phyloP scores from a whole-genome alignment of 1,284 basidiomycete genomes.

The Schizopora paradoxa region DNA sequence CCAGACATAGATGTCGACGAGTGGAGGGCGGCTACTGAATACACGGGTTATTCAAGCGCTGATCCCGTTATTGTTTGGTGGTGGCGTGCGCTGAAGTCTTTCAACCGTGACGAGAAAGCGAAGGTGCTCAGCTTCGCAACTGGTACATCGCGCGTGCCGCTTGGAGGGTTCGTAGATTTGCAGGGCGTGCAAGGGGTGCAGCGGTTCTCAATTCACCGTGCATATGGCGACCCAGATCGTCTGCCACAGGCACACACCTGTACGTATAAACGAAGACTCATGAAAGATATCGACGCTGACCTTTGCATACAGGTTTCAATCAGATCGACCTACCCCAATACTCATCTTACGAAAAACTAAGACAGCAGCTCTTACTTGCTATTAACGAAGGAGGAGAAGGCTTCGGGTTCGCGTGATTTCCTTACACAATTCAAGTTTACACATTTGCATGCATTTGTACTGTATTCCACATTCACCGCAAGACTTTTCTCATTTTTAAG shows the following conservation, averaged over 20 bases:
- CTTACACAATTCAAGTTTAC: too few species aligned
- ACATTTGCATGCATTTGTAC: too few species aligned
- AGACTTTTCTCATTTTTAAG: too few species aligned
- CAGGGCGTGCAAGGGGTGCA: slow-evolving; percentile 95
- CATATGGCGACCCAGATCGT: slow-evolving; percentile 80
- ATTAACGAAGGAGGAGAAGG: slow-evolving; percentile 93
- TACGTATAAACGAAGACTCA: slow-evolving; percentile 35
- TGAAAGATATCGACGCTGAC: slow-evolving; percentile 16
- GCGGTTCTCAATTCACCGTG: slow-evolving; percentile 93
- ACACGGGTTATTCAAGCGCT: slow-evolving; percentile 79
- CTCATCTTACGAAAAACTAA: slow-evolving; percentile 89
- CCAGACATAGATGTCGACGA: slow-evolving; percentile 99
- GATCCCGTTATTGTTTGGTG: slow-evolving; percentile 98
- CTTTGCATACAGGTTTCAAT: slow-evolving; percentile 57
- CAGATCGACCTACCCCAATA: slow-evolving; percentile 88
- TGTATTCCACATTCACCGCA: too few species aligned
- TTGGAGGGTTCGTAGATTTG: slow-evolving; percentile 88
- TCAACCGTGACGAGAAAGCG: slow-evolving; percentile 94
- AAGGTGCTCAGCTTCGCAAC: slow-evolving; percentile 98
- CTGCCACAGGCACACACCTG: slow-evolving; percentile 91
- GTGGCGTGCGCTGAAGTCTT: slow-evolving; percentile 98
- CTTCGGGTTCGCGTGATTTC: slow-evolving; percentile 76
- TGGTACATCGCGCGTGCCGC: slow-evolving; percentile 89
- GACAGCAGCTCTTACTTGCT: slow-evolving; percentile 81
- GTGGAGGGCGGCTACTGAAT: slow-evolving; percentile 93